Conservation (phyloP, 805 yeast genomes). For the Monosporozyma unispora region DNA sequence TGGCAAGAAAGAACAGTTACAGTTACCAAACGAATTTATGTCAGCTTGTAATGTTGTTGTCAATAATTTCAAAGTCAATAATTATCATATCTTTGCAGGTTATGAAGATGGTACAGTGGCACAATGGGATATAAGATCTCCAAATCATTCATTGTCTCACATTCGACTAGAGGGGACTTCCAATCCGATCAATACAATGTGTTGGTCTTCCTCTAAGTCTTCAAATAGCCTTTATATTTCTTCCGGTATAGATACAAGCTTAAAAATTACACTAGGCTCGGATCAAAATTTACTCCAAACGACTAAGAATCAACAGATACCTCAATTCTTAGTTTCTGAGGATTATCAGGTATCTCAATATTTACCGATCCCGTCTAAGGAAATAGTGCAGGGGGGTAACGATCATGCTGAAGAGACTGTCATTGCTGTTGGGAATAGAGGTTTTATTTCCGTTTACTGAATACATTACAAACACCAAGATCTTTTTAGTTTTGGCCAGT, state of each 20-base stretch:
- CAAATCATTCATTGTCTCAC: background rate
- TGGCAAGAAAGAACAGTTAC: conserved; percentile 17
- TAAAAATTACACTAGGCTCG: conserved; percentile 6
- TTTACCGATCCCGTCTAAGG: background rate
- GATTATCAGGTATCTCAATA: conserved; percentile 14
- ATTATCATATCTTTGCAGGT: conserved; percentile 26
- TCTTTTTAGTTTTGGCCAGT: no score
- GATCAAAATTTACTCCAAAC: conserved; percentile 1
- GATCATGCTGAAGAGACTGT: conserved; percentile 6
- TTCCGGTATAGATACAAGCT: conserved; percentile 32
- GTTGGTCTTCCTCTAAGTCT: background rate
- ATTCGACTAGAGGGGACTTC: background rate
- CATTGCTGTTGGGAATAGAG: conserved; percentile 16
- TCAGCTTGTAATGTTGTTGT: conserved; percentile 18
- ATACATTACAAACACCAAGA: no score
- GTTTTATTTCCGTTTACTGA: conserved; percentile 11
- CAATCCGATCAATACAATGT: background rate
- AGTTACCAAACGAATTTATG: conserved; percentile 22
- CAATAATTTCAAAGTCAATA: conserved; percentile 1
- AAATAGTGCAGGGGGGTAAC: background rate
- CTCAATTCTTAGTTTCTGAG: conserved; percentile 13
- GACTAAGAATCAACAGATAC: background rate
- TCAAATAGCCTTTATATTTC: conserved; percentile 12
- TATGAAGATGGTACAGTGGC: conserved; percentile 31
- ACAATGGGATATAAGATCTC: conserved; percentile 34